Base-by-base conservation (phyloP, 805 yeast species). In the Torulaspora delbrueckii region DNA sequence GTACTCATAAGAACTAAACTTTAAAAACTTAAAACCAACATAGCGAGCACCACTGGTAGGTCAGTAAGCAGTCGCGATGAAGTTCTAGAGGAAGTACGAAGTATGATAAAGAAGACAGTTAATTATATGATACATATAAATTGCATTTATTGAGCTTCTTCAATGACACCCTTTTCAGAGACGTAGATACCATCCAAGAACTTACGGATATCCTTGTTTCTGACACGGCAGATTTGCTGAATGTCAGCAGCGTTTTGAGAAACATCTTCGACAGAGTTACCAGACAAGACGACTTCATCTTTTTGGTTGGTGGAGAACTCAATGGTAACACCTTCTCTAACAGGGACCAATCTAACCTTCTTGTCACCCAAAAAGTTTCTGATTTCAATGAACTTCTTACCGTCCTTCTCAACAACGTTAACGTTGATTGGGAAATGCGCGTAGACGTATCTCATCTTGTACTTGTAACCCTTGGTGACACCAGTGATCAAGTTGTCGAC, bases 401-500 rank as follows among this genome's bases (percentile, higher is more conserved):
- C 87, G 50, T 91, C 91, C 67, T 79, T 77, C 59, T 86, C 87
- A 70, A 86, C 71, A 62, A 89, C 74, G 81, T 90, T 91, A 63
- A 93, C 96, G 78, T 93, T 93, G 78, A 95, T 93, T 74, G 99
- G 99, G 96, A 93, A 93, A 87, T 93, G 99, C 84, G 99, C 99
- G 73, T 91, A 95, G 58, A 93, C 99, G 75, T 88, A 90, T 82
- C 98, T 89, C 97, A 93, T 85, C 86, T 93, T 93, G 93, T 93
- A 93, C 78, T 86, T 83, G 95, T 77, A 91, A 76, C 98, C 99
- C 80, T 83, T 83, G 73, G 99, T 93, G 72, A 93, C 99, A 86
- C 99, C 99, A 62, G 86, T 86, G 77, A 93, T 74, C 82, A 93
- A 76, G 86, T 93, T 93, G 71, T 87, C 71, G 67, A 93, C 80